A percentile compares a stretch with the other conserved stretches of the same genome.
Evolutionary conservation across 169 alveolate genomes (phyloP).

Genomic region (Babesia caballi): DNA sequence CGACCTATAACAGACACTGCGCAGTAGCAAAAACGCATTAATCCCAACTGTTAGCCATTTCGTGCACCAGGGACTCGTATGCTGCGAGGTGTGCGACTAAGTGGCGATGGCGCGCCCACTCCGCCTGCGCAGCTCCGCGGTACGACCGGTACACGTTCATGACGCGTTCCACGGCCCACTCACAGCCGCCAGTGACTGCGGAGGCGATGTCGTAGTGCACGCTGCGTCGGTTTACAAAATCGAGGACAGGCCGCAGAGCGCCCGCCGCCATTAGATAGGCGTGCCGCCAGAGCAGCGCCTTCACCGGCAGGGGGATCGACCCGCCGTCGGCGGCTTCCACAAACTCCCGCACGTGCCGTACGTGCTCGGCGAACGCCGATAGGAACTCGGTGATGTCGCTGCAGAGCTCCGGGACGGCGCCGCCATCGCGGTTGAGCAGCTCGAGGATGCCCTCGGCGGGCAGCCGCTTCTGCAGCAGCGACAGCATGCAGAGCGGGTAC

Average conservation of each 20-base stretch:
- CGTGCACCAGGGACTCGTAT: background rate
- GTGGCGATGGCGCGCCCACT: background rate
- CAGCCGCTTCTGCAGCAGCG: slow-evolving; percentile 20
- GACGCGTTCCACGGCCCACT: slow-evolving; percentile 1
- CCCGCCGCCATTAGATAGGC: slow-evolving; percentile 5
- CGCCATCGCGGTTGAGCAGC: background rate
- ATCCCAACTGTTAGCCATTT: background rate
- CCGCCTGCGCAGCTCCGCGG: background rate
- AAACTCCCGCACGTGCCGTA: slow-evolving; percentile 9
- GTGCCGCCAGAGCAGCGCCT: slow-evolving; percentile 39
- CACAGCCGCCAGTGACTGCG: background rate
- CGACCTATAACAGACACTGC: background rate
- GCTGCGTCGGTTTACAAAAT: background rate
- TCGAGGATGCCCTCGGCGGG: slow-evolving; percentile 26
- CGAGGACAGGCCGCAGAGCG: slow-evolving; percentile 16
- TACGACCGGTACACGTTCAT: slow-evolving; percentile 2
- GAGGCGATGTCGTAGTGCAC: background rate
- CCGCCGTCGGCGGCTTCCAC: slow-evolving; percentile 36
- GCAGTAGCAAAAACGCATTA: background rate
- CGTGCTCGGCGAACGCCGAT: slow-evolving; percentile 1
- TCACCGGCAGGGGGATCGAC: slow-evolving; percentile 42
- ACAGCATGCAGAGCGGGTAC: slow-evolving; percentile 32
- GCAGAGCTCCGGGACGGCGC: background rate
- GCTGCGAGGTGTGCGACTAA: slow-evolving; percentile 5
- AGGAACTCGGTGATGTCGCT: background rate